A percentile compares a stretch with the other conserved stretches of the same genome.
Conservation (phyloP, 306 rosid genomes). For the Dryas alaskensis region DNA sequence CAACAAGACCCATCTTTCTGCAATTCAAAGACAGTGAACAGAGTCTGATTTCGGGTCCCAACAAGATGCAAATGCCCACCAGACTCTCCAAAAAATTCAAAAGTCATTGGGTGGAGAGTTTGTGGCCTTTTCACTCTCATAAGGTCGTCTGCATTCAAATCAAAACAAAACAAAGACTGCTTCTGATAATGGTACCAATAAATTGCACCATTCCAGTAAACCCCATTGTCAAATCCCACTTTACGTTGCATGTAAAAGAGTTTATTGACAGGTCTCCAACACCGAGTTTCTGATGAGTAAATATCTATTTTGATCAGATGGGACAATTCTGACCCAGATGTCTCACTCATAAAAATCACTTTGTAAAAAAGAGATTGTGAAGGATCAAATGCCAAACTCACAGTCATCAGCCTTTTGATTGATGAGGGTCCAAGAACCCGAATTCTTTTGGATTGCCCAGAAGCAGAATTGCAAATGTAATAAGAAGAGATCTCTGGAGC, state of each 20-base stretch:
- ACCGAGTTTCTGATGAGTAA: slow-evolving; percentile 19
- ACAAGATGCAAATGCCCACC: neutral
- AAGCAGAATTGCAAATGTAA: slow-evolving; percentile 29
- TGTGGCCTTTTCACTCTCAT: slow-evolving; percentile 10
- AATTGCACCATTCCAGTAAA: slow-evolving; percentile 29
- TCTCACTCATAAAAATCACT: slow-evolving; percentile 5
- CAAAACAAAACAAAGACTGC: slow-evolving; percentile 6
- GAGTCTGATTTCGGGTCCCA: neutral
- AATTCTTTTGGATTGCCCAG: slow-evolving; percentile 7
- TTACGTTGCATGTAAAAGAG: neutral
- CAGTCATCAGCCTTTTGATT: neutral
- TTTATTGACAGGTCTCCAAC: slow-evolving; percentile 21
- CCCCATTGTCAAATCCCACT: slow-evolving; percentile 22
- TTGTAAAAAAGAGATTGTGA: slow-evolving; percentile 18
- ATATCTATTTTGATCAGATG: slow-evolving; percentile 17
- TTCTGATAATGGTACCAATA: slow-evolving; percentile 21
- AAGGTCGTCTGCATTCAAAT: slow-evolving; percentile 9
- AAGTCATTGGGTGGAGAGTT: neutral
- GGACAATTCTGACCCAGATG: neutral
- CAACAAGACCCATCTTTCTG: neutral
- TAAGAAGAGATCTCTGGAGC: neutral
- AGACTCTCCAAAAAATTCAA: slow-evolving; percentile 8
- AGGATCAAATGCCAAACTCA: slow-evolving; percentile 32
- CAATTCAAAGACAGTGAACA: slow-evolving; percentile 12
- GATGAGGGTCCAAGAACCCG: slow-evolving; percentile 11